These are phyloP conservation scores for Barnettozyma wickerhamii DNA, from an alignment of 805 yeast species.

Conservation along the genomic window DNA sequence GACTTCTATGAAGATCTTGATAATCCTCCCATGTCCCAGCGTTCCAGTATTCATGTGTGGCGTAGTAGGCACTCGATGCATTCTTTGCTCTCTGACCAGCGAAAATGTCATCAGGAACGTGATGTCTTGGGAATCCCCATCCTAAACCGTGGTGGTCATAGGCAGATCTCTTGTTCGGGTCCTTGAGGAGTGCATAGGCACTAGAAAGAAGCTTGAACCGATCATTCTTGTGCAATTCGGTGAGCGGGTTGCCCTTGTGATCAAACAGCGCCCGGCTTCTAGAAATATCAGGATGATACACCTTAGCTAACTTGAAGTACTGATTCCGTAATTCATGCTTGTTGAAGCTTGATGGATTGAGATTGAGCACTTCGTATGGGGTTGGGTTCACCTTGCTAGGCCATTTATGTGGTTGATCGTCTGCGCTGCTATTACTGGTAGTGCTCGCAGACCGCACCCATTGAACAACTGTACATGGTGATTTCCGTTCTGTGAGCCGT, in stretches of 20 bases:
- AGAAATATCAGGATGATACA: conserved; percentile 77
- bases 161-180: conserved; percentile 36
- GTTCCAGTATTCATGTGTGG: conserved; percentile 42
- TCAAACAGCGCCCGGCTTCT: conserved; percentile 23
- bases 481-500: no score
- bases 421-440: not conserved
- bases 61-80: conserved; percentile 20
- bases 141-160: conserved; percentile 46
- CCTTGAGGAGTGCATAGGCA: conserved; percentile 55
- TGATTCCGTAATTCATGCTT: conserved; percentile 38
- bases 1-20: conserved; percentile 33
- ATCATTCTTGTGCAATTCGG: conserved; percentile 29
- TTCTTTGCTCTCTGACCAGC: conserved; percentile 4
- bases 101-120: conserved; percentile 7
- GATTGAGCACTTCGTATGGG: conserved; percentile 67
- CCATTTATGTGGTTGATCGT: conserved; percentile 38
- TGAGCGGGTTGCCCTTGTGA: conserved; percentile 29
- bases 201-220: conserved; percentile 48
- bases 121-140: conserved; percentile 32
- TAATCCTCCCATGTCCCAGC: conserved; percentile 67
- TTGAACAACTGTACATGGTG: no score
- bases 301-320: conserved; percentile 60
- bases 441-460: no score
- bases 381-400: conserved; percentile 54
- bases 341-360: conserved; percentile 33